Percentiles rank a stretch among this genome's conserved stretches.
These are phyloP conservation scores for Rhododendron mucronatum DNA, from an alignment of 148 eudicot genomes.

Conservation along the genomic window DNA sequence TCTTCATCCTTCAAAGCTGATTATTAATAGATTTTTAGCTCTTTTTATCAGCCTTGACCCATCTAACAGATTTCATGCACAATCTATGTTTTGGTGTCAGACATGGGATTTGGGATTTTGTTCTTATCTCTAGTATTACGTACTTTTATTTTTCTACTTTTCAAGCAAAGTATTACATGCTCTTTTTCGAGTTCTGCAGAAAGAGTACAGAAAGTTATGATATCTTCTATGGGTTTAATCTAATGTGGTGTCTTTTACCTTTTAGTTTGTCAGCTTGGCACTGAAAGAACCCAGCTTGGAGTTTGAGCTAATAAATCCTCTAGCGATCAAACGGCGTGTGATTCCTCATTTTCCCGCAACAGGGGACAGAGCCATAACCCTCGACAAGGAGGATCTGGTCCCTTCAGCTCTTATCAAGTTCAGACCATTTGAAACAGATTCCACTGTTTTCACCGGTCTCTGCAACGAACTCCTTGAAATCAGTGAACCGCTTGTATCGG, in stretches of 20 bases:
- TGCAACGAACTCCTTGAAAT: slow-evolving; percentile 76
- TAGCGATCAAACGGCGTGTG: slow-evolving; percentile 57
- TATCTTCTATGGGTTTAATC: neutral
- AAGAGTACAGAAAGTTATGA: neutral
- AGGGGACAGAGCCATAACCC: slow-evolving; percentile 47
- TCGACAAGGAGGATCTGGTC: slow-evolving; percentile 77
- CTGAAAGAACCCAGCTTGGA: slow-evolving; percentile 77
- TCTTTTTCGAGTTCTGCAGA: neutral
- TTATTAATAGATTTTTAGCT: neutral
- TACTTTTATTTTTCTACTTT: neutral
- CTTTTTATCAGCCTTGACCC: neutral
- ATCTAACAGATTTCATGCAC: neutral
- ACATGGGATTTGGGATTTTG: neutral
- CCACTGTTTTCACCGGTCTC: slow-evolving; percentile 73
- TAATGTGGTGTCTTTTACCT: neutral
- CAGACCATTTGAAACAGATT: slow-evolving; percentile 76
- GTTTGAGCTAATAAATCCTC: slow-evolving; percentile 75
- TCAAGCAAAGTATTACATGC: neutral
- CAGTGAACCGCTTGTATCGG: slow-evolving; percentile 56
- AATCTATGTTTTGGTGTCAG: neutral
- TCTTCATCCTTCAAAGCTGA: neutral
- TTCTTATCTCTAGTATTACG: neutral
- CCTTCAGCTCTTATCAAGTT: slow-evolving; percentile 84
- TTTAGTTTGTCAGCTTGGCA: slow-evolving; percentile 66
- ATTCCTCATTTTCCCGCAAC: slow-evolving; percentile 70